Evolutionary conservation across 1,284 basidiomycete species (phyloP), one percentile per base, ranked within the genome.

Genomic region (Megacollybia platyphylla): DNA sequence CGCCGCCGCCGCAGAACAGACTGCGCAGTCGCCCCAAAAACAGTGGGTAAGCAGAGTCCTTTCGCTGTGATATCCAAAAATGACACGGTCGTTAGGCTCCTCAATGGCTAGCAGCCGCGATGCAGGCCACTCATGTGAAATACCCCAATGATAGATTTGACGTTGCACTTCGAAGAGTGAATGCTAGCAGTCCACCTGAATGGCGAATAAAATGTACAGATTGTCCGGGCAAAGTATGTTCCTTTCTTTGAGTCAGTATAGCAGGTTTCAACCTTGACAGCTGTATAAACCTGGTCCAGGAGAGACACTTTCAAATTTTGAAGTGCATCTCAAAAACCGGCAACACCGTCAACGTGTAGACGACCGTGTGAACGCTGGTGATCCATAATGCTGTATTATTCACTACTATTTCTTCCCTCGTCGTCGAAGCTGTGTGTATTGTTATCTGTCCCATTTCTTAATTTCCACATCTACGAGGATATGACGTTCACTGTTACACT

Each of bases 181-280:
- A 64, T 8, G 67, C 71, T 42, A 65, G 62, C 5, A 67, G 63
- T 26, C 58, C 65, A 31, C 67, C 74, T 2, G 88, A 93, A 58
- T 97, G 93, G 92, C 74, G 92, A 15, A 76, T 97, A 54, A 92
- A 89, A 60, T 98, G 94, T 61, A 58, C 83, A 46, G 94, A 97
- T 60, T 97, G 94, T 61, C 90, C 90, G 49, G 89, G 88, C 55
- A 92, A 92, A 73, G 89, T 90, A 48, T 13, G 70, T 57, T n/a
- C 35, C 28, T 26, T 37, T 39, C 31, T 26, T n/a, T 7, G 1
- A 15, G 15, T 37, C n/a, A 11, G 10, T 45, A 7, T 20, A 30
- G 5, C 40, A 31, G 27, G 44, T 35, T 27, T 36, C 10, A 17
- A 41, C 41, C 13, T 41, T 24, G 35, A 15, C 48, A 92, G 82